Base-by-base conservation (phyloP, 192 early-diverging fungal genomes). In the Backusella tuberculispora region DNA sequence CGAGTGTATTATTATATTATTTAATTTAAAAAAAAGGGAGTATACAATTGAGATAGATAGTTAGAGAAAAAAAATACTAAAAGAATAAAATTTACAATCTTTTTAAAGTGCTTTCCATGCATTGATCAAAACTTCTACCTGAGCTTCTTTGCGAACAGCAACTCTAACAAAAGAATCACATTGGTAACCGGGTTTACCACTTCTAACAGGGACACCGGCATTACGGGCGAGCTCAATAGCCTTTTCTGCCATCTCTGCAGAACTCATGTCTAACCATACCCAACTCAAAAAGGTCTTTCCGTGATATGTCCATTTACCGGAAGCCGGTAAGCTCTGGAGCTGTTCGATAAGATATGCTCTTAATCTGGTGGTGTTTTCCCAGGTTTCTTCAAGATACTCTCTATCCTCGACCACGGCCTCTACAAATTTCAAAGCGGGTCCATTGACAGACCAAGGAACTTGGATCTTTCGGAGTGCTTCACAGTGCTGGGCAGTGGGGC, bases 381-480 rank as follows among this genome's bases (percentile, higher is more conserved):
- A 96, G 14, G 95, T 96, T 43, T 90, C 85, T 38, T 88, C 81
- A 78, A 96, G 64, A 71, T 92, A 96, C 46, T 81, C 84, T 1
- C 77, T 78, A 72, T 95, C 94, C 2, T 85, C 74, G 0, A 92
- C 93, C 43, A 94, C 95, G 5, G 87, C 88, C 43, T 94, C 84
- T 70, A 96, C 82, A 80, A 96, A 96, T 6, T 90, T 92, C 76
- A 96, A 76, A 9, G 95, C 95, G 46, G 92, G 90, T n/a, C 87
- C 84, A 81, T 96, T 96, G 76, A 96, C 95, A n/a, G 90, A 92
- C 95, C 95, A 96, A 0, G 95, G 95, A 5, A 96, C 94, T 82
- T 95, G 94, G 10, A 92, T 83, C 80, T 90, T 91, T 79, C 92
- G 92, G 67, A 96, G 83, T 5, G 84, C 88, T 6, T 86, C 83